Conservation (phyloP, 2,329 filamentous ascomycete species). For the Colletotrichum euphorbiae region DNA sequence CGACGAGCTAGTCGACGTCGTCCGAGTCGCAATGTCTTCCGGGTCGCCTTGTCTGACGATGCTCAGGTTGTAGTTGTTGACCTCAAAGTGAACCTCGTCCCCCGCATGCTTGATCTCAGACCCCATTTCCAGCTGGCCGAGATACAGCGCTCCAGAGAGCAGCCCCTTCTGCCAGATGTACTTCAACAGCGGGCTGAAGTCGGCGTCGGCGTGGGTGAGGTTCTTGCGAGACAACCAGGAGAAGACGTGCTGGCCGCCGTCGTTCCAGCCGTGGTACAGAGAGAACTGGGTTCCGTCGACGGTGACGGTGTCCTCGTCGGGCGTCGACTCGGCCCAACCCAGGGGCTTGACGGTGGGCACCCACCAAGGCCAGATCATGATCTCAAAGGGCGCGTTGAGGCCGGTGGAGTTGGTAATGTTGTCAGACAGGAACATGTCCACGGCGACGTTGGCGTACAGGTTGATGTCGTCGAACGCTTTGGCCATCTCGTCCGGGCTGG, state of each 20-base stretch:
- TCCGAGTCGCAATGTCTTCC: constrained; percentile 13
- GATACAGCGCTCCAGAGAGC: constrained; percentile 32
- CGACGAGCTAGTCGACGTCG: not conserved
- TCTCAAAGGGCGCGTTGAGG: constrained; percentile 35
- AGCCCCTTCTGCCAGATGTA: constrained; percentile 38
- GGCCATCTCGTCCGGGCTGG: constrained; percentile 25
- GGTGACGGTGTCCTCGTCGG: constrained; percentile 32
- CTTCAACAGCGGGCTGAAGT: constrained; percentile 33
- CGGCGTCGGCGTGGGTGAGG: constrained; percentile 32
- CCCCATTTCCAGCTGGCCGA: constrained; percentile 34
- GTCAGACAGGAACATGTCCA: constrained; percentile 37
- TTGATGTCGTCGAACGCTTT: constrained; percentile 26
- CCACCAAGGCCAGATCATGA: constrained; percentile 39
- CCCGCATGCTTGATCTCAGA: constrained; percentile 36
- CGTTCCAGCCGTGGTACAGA: constrained; percentile 37
- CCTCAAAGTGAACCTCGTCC: constrained; percentile 33
- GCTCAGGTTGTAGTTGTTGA: constrained; percentile 33
- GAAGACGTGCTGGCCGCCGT: constrained; percentile 37
- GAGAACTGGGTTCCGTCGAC: constrained; percentile 36
- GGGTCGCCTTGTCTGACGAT: constrained; percentile 36
- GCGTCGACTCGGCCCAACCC: constrained; percentile 35
- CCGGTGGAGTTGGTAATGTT: constrained; percentile 33
- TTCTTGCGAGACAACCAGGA: constrained; percentile 35
- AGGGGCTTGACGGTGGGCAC: constrained; percentile 37
- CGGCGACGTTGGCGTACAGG: constrained; percentile 37